phyloP scores from a whole-genome alignment of 805 yeast species.

The Candida hispaniensis region DNA sequence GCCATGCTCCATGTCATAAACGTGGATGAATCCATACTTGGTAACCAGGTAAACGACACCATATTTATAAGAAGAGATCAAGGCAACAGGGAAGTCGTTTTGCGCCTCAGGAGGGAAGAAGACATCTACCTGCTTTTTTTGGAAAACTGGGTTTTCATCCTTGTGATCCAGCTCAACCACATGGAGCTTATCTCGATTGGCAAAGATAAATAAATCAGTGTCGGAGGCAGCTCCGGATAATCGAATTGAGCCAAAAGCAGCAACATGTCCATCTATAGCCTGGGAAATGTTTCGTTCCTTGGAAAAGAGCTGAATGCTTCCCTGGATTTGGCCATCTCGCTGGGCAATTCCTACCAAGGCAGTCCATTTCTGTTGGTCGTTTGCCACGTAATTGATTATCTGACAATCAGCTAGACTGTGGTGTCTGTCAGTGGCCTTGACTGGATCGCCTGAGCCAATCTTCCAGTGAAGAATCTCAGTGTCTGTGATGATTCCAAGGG shows the following conservation, averaged over 20 bases:
- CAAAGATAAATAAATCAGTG: conserved; percentile 85
- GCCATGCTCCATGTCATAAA: conserved; percentile 90
- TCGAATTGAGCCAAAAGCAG: conserved; percentile 68
- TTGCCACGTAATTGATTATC: conserved; percentile 81
- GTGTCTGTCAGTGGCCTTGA: conserved; percentile 72
- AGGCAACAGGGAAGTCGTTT: conserved; percentile 91
- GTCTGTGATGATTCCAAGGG: conserved; percentile 77
- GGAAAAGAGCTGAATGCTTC: conserved; percentile 88
- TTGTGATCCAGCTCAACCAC: conserved; percentile 94
- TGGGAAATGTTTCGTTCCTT: conserved; percentile 86
- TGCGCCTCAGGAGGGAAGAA: conserved; percentile 95
- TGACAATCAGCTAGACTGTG: conserved; percentile 64
- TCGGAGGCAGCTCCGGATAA: conserved; percentile 62
- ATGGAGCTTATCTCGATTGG: conserved; percentile 83
- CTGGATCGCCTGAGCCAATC: conserved; percentile 69
- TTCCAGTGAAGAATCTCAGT: conserved; percentile 69
- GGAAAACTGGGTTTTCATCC: conserved; percentile 68
- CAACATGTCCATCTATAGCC: conserved; percentile 96
- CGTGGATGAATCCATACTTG: conserved; percentile 91
- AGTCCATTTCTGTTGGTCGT: conserved; percentile 76
- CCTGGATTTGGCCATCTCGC: conserved; percentile 88
- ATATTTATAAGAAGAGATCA: conserved; percentile 73
- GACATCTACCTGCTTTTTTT: conserved; percentile 82
- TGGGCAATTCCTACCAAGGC: conserved; percentile 92
- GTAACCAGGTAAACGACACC: conserved; percentile 86